Percentiles rank a stretch among this genome's conserved stretches.
phyloP scores from a whole-genome alignment of 2,329 filamentous ascomycete genomes.

The Bipolaris cookei region DNA sequence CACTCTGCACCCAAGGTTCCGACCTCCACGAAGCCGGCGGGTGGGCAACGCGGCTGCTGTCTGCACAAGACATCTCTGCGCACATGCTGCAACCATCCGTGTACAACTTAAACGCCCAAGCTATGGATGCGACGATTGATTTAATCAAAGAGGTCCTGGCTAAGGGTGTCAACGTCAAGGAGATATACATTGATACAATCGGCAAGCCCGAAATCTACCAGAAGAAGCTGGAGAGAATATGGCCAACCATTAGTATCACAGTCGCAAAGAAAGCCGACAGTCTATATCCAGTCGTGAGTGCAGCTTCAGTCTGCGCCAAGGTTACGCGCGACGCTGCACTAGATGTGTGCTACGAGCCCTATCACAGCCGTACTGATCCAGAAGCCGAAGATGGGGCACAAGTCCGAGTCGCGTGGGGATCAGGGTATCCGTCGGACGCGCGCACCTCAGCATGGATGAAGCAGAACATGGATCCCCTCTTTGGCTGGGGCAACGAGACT shows the following conservation, averaged over 20 bases:
- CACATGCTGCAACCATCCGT: constrained; percentile 71
- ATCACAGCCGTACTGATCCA: constrained; percentile 37
- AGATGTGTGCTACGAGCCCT: constrained; percentile 73
- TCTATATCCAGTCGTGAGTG: constrained; percentile 89
- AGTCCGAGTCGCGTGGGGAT: constrained; percentile 72
- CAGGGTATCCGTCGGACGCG: constrained; percentile 89
- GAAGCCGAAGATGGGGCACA: constrained; percentile 43
- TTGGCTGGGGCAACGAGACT: constrained; percentile 93
- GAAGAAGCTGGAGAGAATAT: constrained; percentile 79
- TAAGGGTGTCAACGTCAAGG: constrained; percentile 78
- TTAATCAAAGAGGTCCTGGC: constrained; percentile 80
- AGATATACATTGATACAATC: constrained; percentile 96
- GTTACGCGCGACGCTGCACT: constrained; percentile 91
- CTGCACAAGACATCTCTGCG: constrained; percentile 80
- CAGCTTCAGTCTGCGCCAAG: constrained; percentile 93
- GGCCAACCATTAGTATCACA: constrained; percentile 68
- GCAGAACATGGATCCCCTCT: constrained; percentile 86
- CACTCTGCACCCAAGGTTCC: constrained; percentile 70
- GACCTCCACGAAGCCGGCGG: constrained; percentile 71
- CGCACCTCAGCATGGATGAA: constrained; percentile 83
- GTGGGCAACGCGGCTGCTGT: constrained; percentile 83
- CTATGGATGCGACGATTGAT: constrained; percentile 86
- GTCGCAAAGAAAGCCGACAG: constrained; percentile 81
- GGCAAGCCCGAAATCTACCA: constrained; percentile 85
- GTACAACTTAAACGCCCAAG: constrained; percentile 96